Evolutionary conservation across 2,329 filamentous ascomycete genomes (phyloP), one percentile per base, ranked within the genome.

Genomic region (Graphiopsis chlorocephala): DNA sequence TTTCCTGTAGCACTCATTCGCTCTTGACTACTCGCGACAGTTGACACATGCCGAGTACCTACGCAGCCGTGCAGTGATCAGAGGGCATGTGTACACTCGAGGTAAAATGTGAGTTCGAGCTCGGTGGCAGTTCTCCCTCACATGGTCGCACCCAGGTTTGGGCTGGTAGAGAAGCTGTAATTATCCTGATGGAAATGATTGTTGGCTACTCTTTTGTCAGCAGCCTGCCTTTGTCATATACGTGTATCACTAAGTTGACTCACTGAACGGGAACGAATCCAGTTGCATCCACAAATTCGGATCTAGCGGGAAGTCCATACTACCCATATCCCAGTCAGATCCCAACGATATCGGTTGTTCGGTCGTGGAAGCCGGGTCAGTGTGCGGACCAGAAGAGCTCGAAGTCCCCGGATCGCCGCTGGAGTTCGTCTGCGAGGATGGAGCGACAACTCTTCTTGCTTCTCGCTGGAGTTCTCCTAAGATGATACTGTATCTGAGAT

Each of bases 381-480:
- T 63, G 15, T 65, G 52, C 2, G 64, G 58, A 8, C 62, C 65
- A 14, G 65, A 33, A 8, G 59, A 53, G 17, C 59, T 64, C 59
- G 42, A 65, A 5, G 45, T 66, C 47, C 48, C 56, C 33, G 50
- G 64, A 59, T 48, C 67, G 35, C 10, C 47, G 28, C 20, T 53
- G 29, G 52, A 45, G 26, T 28, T 35, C 60, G 17, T 66, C 65
- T 55, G 56, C 0, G 55, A 55, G 7, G 57, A 26, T 56, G 61
- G 61, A 7, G 25, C 35, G 4, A 72, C 72, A 33, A 76, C 70
- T 4, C 76, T 68, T 14, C 72, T 69, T 2, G 77, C 76, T 68
- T 83, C 81, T 2, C 79, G 73, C 15, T 80, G 74, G 11, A 86
- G 71, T 66, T 85, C 83, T 57, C 85, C 82, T 0, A 86, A 76